These are phyloP conservation scores for Hypericum perforatum DNA, from an alignment of 345 rosid species.

Conservation along the genomic window DNA sequence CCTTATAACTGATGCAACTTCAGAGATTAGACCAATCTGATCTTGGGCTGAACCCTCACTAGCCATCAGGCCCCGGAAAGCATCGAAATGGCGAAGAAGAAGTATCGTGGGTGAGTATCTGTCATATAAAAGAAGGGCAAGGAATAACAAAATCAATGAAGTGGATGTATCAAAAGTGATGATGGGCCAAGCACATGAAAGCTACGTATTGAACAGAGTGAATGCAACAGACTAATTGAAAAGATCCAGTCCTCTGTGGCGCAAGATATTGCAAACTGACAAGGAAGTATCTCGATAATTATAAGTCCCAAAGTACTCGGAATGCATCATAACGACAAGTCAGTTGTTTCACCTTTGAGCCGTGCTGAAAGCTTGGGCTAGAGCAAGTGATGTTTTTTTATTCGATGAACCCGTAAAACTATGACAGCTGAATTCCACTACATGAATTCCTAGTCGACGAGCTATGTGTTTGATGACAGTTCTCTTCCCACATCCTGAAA, in stretches of 20 bases:
- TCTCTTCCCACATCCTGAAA: slow-evolving; percentile 86
- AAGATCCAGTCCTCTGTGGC: background rate
- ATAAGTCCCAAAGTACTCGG: slow-evolving; percentile 7
- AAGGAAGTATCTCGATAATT: background rate
- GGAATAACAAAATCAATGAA: background rate
- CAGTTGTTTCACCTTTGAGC: slow-evolving; percentile 64
- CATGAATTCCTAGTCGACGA: slow-evolving; percentile 68
- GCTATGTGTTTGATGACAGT: slow-evolving; percentile 76
- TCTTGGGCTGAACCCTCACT: slow-evolving; percentile 64
- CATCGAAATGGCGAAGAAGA: slow-evolving; percentile 86
- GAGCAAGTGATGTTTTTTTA: slow-evolving; percentile 56
- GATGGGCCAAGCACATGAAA: background rate
- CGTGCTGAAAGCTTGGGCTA: slow-evolving; percentile 71
- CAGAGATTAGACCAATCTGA: slow-evolving; percentile 66
- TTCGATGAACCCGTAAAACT: slow-evolving; percentile 64
- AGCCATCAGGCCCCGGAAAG: slow-evolving; percentile 57
- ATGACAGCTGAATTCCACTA: slow-evolving; percentile 90
- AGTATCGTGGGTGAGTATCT: slow-evolving; percentile 80
- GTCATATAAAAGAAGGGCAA: slow-evolving; percentile 1
- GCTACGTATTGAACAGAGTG: background rate
- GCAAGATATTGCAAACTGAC: slow-evolving; percentile 5
- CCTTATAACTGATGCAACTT: slow-evolving; percentile 80
- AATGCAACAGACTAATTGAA: background rate
- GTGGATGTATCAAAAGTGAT: background rate
- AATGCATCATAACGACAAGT: slow-evolving; percentile 12